phyloP scores from a whole-genome alignment of 176 grass and related monocot genomes.

The Chloris gayana region DNA sequence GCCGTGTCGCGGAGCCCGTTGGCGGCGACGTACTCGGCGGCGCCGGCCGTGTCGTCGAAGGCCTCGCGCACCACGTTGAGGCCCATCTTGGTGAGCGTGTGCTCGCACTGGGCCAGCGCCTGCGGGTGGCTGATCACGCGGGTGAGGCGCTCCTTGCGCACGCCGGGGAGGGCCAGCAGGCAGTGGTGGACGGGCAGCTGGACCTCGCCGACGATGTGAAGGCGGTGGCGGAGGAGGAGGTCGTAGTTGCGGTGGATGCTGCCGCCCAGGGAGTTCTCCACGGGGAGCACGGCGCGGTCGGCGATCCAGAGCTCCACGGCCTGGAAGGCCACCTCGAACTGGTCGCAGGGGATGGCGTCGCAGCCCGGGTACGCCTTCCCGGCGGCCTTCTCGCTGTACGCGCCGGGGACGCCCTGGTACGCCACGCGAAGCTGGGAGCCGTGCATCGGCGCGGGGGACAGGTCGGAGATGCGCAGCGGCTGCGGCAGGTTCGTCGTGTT shows the following conservation, averaged over 20 bases:
- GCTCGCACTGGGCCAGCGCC: slow-evolving; percentile 95
- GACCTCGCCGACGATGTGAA: slow-evolving; percentile 98
- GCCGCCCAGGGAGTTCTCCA: slow-evolving; percentile 93
- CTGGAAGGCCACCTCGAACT: slow-evolving; percentile 97
- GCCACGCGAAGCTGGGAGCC: slow-evolving; percentile 86
- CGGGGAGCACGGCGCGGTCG: slow-evolving; percentile 88
- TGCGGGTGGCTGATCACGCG: slow-evolving; percentile 96
- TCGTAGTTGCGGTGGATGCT: slow-evolving; percentile 99
- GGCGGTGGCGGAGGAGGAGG: slow-evolving; percentile 87
- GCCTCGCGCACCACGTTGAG: slow-evolving; percentile 97
- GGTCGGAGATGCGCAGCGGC: slow-evolving; percentile 70
- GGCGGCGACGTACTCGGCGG: slow-evolving; percentile 70
- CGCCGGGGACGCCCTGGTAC: slow-evolving; percentile 90
- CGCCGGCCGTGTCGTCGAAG: slow-evolving; percentile 93
- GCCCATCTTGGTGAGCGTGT: slow-evolving; percentile 77
- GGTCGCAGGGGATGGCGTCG: slow-evolving; percentile 94
- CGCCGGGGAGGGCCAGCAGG: slow-evolving; percentile 83
- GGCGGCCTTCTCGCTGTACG: slow-evolving; percentile 94
- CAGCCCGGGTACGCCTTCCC: slow-evolving; percentile 83
- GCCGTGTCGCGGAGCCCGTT: slow-evolving; percentile 85
- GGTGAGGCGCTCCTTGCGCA: slow-evolving; percentile 83
- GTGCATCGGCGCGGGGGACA: slow-evolving; percentile 87
- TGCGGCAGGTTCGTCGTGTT: slow-evolving; percentile 45
- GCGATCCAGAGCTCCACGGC: slow-evolving; percentile 93
- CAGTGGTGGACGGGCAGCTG: slow-evolving; percentile 97